Conservation (phyloP, 2,329 filamentous ascomycete species). For the Diatrype stigma region DNA sequence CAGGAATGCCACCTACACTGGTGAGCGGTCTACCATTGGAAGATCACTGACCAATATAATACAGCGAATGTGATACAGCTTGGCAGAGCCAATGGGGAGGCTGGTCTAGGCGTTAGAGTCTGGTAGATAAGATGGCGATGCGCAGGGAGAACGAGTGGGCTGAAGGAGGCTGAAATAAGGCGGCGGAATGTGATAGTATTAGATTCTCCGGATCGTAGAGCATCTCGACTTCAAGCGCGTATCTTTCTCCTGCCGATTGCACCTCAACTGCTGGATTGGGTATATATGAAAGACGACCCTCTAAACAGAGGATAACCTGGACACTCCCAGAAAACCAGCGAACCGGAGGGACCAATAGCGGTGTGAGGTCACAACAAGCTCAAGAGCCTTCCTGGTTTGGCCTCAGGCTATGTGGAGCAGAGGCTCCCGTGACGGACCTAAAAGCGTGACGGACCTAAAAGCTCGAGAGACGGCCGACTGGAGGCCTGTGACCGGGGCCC, state of each 20-base stretch:
- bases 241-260: conserved; percentile 13
- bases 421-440: not conserved
- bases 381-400: conserved; percentile 14
- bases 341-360: conserved; percentile 18
- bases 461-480: conserved; percentile 8
- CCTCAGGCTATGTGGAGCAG: conserved; percentile 24
- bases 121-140: conserved; percentile 11
- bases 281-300: conserved; percentile 24
- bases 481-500: not conserved
- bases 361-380: conserved; percentile 24
- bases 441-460: conserved; percentile 3
- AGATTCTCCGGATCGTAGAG: conserved; percentile 24
- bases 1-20: conserved; percentile 7
- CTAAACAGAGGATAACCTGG: conserved; percentile 16
- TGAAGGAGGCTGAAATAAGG: conserved; percentile 17
- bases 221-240: conserved; percentile 30
- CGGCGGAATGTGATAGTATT: conserved; percentile 17
- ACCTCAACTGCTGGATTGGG: conserved; percentile 10
- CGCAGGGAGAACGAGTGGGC: conserved; percentile 16
- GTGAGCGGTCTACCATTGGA: conserved; percentile 22
- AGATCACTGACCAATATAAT: conserved; percentile 39
- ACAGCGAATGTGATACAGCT: conserved; percentile 29
- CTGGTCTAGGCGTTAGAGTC: conserved; percentile 20
- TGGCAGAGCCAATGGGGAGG: conserved; percentile 24
- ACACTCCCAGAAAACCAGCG: conserved; percentile 8